Base-by-base conservation (phyloP, 164 flowering plant genomes). In the Amborella trichopoda region DNA sequence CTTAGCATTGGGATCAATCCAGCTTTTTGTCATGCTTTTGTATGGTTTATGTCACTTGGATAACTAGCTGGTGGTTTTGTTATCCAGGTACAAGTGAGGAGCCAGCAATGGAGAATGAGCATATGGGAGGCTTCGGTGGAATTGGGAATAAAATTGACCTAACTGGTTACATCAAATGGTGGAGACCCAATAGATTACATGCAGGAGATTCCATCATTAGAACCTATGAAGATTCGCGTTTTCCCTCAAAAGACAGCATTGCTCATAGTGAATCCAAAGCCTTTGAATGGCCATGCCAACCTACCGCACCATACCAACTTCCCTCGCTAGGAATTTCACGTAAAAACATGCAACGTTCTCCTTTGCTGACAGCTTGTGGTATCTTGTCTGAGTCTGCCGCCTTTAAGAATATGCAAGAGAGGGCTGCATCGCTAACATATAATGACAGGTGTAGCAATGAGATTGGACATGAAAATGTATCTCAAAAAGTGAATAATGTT, bases 271-370 rank as follows among this genome's bases (percentile, higher is more conserved):
- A 91, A 61, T 77, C 81, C 17, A 83, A 72, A 65, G 40, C 73
- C 53, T 50, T 69, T 24, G 95, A 78, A 56, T 62, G 68, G 67
- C 61, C 56, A 27, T 26, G 61, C 40, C 77, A 66, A 56, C 78
- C 71, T 27, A 78, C 94, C n/a, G 87, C 81, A 57, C 94, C 98
- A 32, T 91, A 86, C 62, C 78, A 86, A 62, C 72, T 86, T 78
- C 98, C 98, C 23, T 66, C 67, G 30, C 53, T 91, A 26, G 98
- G 95, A 20, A 33, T 58, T 6, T 39, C 66, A 9, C 64, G 41
- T 49, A 74, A 61, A 45, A 61, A 69, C 56, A 65, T 61, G 48
- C 54, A 40, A n/a, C 62, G 53, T 61, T 54, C 64, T 9, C 73
- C 79, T 37, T 46, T 62, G 23, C 39, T 58, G 12, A 82, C 97